Conservation (phyloP, 495 filamentous ascomycete genomes). For the Xylaria castorea region DNA sequence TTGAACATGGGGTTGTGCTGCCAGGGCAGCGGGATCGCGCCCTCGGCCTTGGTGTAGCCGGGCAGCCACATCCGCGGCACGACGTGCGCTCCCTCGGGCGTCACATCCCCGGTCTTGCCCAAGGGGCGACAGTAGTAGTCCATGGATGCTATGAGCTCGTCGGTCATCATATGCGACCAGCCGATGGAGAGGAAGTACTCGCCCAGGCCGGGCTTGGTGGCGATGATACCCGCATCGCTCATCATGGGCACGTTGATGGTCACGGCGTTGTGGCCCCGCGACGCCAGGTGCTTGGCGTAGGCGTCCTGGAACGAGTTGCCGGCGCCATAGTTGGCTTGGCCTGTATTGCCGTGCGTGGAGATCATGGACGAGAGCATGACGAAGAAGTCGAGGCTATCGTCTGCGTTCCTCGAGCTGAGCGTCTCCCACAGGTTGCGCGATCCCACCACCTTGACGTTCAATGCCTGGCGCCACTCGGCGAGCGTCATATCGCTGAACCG, state of each 20-base stretch:
- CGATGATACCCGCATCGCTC: slow-evolving; percentile 8
- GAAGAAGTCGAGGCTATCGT: slow-evolving; percentile 29
- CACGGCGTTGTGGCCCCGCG: slow-evolving; percentile 5
- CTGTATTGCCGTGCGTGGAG: slow-evolving; percentile 50
- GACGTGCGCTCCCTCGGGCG: slow-evolving; percentile 5
- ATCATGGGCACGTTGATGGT: slow-evolving; percentile 23
- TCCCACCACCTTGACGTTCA: slow-evolving; percentile 49
- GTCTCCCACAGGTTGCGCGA: slow-evolving; percentile 54
- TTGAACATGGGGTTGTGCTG: slow-evolving; percentile 2
- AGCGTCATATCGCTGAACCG: slow-evolving; percentile 29
- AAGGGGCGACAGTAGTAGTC: slow-evolving; percentile 1
- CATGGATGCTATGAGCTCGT: slow-evolving; percentile 1
- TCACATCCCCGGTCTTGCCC: slow-evolving; percentile 1
- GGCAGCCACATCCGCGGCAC: slow-evolving; percentile 6
- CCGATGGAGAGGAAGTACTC: slow-evolving; percentile 13
- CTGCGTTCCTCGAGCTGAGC: slow-evolving; percentile 33
- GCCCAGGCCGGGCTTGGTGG: slow-evolving; percentile 1
- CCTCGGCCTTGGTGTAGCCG: slow-evolving; percentile 4
- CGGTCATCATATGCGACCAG: slow-evolving; percentile 1
- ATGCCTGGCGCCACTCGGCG: slow-evolving; percentile 40
- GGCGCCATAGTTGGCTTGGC: slow-evolving; percentile 62
- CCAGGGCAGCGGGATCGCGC: neutral
- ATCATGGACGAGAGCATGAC: slow-evolving; percentile 47
- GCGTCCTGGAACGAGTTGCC: slow-evolving; percentile 61
- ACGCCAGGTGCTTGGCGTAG: slow-evolving; percentile 35